These are phyloP conservation scores for Monosporozyma solicola DNA, from an alignment of 805 yeast species.

Conservation along the genomic window DNA sequence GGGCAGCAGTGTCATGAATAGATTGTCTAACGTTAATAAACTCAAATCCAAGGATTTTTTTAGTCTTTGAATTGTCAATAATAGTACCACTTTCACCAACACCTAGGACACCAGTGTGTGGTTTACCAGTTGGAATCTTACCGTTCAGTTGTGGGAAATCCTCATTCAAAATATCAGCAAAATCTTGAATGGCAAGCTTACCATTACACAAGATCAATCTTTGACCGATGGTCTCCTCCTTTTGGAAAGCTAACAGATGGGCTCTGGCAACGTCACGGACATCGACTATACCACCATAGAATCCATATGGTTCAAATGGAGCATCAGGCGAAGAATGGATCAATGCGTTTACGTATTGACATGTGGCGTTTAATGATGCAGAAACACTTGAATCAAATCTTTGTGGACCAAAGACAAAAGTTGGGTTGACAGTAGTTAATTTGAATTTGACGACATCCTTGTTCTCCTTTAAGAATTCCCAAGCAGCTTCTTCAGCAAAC, in stretches of 20 bases:
- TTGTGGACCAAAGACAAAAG: slow-evolving; percentile 54
- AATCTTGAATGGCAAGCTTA: slow-evolving; percentile 19
- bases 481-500: slow-evolving; percentile 52
- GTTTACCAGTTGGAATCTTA: slow-evolving; percentile 37
- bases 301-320: not conserved
- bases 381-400: slow-evolving; percentile 38
- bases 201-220: slow-evolving; percentile 27
- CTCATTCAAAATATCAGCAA: slow-evolving; percentile 27
- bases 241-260: slow-evolving; percentile 44
- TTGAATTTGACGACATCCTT: slow-evolving; percentile 32
- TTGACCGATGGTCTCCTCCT: slow-evolving; percentile 27
- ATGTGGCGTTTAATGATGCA: slow-evolving; percentile 36
- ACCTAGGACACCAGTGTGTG: slow-evolving; percentile 13
- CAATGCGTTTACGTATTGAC: slow-evolving; percentile 29
- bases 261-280: slow-evolving; percentile 57
- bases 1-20: slow-evolving; percentile 20
- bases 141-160: slow-evolving; percentile 38
- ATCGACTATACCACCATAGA: slow-evolving; percentile 33
- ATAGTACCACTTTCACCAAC: slow-evolving; percentile 1
- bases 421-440: slow-evolving; percentile 44
- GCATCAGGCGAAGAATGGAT: slow-evolving; percentile 21
- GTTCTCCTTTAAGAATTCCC: slow-evolving; percentile 38
- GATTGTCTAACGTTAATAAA: slow-evolving; percentile 15
- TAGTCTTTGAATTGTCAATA: slow-evolving; percentile 16
- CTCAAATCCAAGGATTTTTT: slow-evolving; percentile 17